Conservation (phyloP, 768 basidiomycete genomes). For the Suillus luteus region DNA sequence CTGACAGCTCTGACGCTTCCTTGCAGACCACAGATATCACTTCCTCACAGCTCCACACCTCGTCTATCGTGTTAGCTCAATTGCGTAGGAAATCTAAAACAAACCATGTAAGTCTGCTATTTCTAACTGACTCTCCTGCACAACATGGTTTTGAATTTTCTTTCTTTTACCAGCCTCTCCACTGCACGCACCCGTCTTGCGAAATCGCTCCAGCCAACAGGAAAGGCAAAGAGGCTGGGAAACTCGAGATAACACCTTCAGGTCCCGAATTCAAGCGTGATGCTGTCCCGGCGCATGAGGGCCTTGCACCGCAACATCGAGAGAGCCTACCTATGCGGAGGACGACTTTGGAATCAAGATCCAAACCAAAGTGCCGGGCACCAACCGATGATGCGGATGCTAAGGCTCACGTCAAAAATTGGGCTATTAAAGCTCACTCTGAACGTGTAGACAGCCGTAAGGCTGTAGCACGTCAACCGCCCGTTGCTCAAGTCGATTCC, state of each 20-base stretch:
- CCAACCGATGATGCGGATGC: not conserved
- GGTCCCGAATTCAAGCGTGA: constrained; percentile 23
- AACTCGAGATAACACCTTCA: constrained; percentile 25
- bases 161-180: not conserved
- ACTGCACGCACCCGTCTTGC: constrained; percentile 25
- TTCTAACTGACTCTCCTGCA: not conserved
- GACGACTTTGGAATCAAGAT: not conserved
- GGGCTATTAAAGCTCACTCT: constrained; percentile 16
- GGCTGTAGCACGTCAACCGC: constrained; percentile 4
- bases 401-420: constrained; percentile 11
- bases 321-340: not conserved
- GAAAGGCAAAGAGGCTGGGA: constrained; percentile 29
- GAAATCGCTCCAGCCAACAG: constrained; percentile 29
- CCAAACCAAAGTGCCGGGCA: not conserved
- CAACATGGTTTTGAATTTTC: not conserved
- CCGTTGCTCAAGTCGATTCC: constrained; percentile 22
- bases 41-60: not conserved
- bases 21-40: not conserved
- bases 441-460: constrained; percentile 16
- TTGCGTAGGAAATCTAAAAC: constrained; percentile 1
- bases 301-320: constrained; percentile 14
- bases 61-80: not conserved
- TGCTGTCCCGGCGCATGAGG: constrained; percentile 21
- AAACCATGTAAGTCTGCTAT: constrained; percentile 3
- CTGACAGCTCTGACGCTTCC: no score